These are phyloP conservation scores for Tilletia caries DNA, from an alignment of 1,284 basidiomycete species.

Conservation along the genomic window DNA sequence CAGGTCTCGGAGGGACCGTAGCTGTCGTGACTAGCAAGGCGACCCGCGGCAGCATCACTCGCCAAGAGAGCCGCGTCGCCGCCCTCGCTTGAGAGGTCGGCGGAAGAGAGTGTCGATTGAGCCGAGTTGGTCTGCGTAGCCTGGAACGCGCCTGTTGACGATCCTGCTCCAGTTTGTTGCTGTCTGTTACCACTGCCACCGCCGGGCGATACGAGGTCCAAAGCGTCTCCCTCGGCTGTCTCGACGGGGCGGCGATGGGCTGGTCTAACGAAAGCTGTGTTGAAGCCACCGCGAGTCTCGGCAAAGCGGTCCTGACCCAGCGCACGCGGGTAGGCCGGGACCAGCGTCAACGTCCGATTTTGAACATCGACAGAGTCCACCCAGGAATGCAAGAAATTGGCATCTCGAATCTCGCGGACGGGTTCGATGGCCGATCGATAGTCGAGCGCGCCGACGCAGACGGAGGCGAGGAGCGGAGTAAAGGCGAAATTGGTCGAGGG, in stretches of 20 bases:
- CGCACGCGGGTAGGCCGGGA: slow-evolving; percentile 20
- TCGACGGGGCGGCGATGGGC: slow-evolving; percentile 25
- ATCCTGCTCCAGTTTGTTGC: background rate
- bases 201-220: background rate
- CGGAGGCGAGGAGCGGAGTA: slow-evolving; percentile 34
- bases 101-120: background rate
- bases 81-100: no score
- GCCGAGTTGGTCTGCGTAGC: background rate
- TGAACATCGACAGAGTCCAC: slow-evolving; percentile 31
- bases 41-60: background rate
- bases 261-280: slow-evolving; percentile 54
- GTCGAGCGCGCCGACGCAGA: slow-evolving; percentile 57
- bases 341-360: slow-evolving; percentile 15
- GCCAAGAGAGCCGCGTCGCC: no score
- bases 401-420: slow-evolving; percentile 58
- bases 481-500: slow-evolving; percentile 48
- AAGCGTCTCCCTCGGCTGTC: slow-evolving; percentile 12
- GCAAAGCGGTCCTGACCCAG: slow-evolving; percentile 33
- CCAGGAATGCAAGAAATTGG: slow-evolving; percentile 56
- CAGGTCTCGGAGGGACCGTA: slow-evolving; percentile 18
- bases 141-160: background rate
- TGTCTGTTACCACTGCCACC: background rate
- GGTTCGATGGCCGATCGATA: slow-evolving; percentile 77
- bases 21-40: background rate
- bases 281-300: slow-evolving; percentile 16